These are phyloP conservation scores for Begonia loranthoides DNA, from an alignment of 306 rosid genomes.

Conservation along the genomic window DNA sequence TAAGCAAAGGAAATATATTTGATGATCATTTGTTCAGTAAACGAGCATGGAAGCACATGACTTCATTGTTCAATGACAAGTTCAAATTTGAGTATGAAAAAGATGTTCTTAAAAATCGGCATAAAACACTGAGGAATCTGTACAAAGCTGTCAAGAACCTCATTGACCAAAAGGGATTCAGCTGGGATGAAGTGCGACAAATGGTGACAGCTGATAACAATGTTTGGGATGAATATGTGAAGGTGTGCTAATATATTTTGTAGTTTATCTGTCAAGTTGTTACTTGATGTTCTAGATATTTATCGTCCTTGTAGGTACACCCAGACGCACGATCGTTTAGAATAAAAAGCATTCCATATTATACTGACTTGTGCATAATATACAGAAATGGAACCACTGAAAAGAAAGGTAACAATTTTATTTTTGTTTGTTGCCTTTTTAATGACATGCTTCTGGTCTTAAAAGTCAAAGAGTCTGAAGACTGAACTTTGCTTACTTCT, in stretches of 20 bases:
- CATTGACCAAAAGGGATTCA: conserved; percentile 44
- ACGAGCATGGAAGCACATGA: conserved; percentile 61
- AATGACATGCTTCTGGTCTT: not conserved
- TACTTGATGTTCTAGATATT: conserved; percentile 5
- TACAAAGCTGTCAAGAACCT: conserved; percentile 36
- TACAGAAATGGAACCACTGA: conserved; percentile 26
- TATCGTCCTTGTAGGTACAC: conserved; percentile 29
- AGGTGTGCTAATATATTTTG: conserved; percentile 20
- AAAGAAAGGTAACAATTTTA: conserved; percentile 27
- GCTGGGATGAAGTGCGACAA: conserved; percentile 53
- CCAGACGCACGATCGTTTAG: conserved; percentile 40
- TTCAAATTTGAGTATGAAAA: conserved; percentile 62
- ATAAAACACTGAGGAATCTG: conserved; percentile 57
- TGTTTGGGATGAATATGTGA: conserved; percentile 63
- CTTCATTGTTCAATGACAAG: conserved; percentile 41
- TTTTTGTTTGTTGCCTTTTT: not conserved
- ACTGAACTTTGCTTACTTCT: not conserved
- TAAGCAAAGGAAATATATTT: conserved; percentile 29
- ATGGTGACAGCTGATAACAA: conserved; percentile 59
- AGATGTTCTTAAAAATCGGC: conserved; percentile 61
- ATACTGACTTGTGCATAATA: conserved; percentile 36
- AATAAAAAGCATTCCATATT: conserved; percentile 54
- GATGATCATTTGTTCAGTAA: conserved; percentile 64
- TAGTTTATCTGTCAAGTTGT: not conserved
- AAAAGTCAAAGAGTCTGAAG: not conserved